Base-by-base conservation (phyloP, 495 filamentous ascomycete genomes). In the Oidiodendron maius region DNA sequence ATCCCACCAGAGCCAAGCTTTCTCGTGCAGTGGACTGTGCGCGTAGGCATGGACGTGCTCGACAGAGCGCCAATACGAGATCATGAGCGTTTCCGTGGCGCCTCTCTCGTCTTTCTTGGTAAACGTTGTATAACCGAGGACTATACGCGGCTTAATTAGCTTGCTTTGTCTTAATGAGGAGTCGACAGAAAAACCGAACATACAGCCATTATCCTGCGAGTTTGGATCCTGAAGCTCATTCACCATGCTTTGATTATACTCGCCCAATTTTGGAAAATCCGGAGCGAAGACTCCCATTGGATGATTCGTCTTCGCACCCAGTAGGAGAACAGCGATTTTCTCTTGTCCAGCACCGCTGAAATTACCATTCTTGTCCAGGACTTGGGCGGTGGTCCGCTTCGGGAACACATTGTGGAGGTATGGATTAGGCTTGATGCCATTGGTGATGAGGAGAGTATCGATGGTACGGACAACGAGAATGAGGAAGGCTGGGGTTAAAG, bases 1-100 rank as follows among this genome's bases (percentile, higher is more conserved):
- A 11, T 53, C 51, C 51, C 51, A 53, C 51, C 51, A 53, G 15
- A 35, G 26, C 51, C 51, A 53, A 6, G 51, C 51, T 20, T 48
- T 36, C 5, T 21, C 26, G 23, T 53, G 51, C 12, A 36, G 18
- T 2, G 51, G 44, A 1, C 44, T 32, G 21, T 53, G 51, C 11
- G 51, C 51, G 23, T 48, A 53, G 21, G 17, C 32, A 32, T 53
- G 51, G 13, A 53, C 51, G 16, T 53, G 38, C 12, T 48, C 44
- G 4, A 53, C 9, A 4, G 6, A 23, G 2, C 51, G 51, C 51
- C 51, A 53, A 34, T 53, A 53, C 5, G 44, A 48, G 21, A 53
- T 28, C 4, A 53, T 21, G 1, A 53, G 13, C 8, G 38, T 16
- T 38, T 53, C 51, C 9, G n/a, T 39, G 21, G 44, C 44, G 8